Evolutionary conservation across 1,284 basidiomycete genomes (phyloP), one percentile per base, ranked within the genome.

Genomic region (Melanopsichium pennsylvanicum): DNA sequence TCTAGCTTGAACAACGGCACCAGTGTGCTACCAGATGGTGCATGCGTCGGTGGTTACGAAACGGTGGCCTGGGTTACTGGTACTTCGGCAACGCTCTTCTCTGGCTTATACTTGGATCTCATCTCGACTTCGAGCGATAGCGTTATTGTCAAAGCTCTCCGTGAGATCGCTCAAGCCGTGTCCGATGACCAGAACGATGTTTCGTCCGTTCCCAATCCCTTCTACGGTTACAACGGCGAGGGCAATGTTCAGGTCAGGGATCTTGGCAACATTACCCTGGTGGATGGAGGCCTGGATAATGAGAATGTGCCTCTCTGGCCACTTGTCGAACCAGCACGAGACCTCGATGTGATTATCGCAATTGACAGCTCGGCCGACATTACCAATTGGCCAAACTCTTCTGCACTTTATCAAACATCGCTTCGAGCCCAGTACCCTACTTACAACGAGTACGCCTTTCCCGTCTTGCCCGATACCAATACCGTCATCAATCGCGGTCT

Each of bases 291-390:
- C 5, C 45, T 75, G 41, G 73, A 74, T 31, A 69, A 72, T 33
- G 61, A 89, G 72, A 89, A 88, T 67, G 81, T 90, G 15, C 90
- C 89, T 0, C 83, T 88, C 19, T 86, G 85, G 10, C 85, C 87
- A 4, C 76, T 89, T 8, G 84, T 91, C 50, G 86, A 89, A 36
- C 87, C 85, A 38, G 85, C 85, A 1, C 84, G 90, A 36, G 82
- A 74, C 0, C 49, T 91, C 23, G 90, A 91, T 76, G 84, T 88
- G 5, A 84, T 91, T 47, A 84, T 91, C n/a, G 88, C 86, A 2
- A 76, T 89, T 8, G 90, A 91, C 72, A 84, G 84, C 4, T 87
- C 86, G 51, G 84, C 86, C 57, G 86, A 88, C 41, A 36, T 56
- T 3, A 56, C 49, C 11, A 83, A 86, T 55, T 91, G 87, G 87